Evolutionary conservation across 2,329 filamentous ascomycete genomes (phyloP).

Genomic region (Penicillium freii): DNA sequence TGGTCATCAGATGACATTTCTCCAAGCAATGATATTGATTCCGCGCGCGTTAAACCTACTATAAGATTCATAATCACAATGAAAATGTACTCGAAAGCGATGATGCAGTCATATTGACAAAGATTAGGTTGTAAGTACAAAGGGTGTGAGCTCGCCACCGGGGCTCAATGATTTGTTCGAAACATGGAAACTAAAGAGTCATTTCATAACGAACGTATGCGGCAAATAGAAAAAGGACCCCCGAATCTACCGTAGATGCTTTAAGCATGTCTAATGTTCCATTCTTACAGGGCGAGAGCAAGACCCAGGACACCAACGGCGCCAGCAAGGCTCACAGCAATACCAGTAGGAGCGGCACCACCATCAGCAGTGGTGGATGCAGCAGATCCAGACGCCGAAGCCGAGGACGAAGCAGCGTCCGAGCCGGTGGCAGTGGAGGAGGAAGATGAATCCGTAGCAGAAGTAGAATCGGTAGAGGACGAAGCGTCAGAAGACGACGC

Average conservation of each 20-base stretch:
- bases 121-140: background rate
- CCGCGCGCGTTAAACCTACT: background rate
- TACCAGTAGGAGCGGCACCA: constrained; percentile 16
- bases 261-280: background rate
- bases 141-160: background rate
- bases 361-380: constrained; percentile 12
- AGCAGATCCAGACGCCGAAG: constrained; percentile 6
- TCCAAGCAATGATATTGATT: no score
- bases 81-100: background rate
- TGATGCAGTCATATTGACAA: background rate
- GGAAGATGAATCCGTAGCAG: background rate
- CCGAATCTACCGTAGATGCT: background rate
- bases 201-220: background rate
- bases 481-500: background rate
- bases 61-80: background rate
- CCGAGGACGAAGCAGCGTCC: constrained; percentile 2
- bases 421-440: constrained; percentile 3
- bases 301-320: constrained; percentile 20
- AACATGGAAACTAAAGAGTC: background rate
- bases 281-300: constrained; percentile 16
- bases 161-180: background rate
- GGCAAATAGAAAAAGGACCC: background rate
- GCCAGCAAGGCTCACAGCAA: constrained; percentile 17
- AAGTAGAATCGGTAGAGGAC: background rate
- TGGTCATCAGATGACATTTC: no score